Evolutionary conservation across 2,329 filamentous ascomycete species (phyloP).

Genomic region (Coniochaeta sp.): DNA sequence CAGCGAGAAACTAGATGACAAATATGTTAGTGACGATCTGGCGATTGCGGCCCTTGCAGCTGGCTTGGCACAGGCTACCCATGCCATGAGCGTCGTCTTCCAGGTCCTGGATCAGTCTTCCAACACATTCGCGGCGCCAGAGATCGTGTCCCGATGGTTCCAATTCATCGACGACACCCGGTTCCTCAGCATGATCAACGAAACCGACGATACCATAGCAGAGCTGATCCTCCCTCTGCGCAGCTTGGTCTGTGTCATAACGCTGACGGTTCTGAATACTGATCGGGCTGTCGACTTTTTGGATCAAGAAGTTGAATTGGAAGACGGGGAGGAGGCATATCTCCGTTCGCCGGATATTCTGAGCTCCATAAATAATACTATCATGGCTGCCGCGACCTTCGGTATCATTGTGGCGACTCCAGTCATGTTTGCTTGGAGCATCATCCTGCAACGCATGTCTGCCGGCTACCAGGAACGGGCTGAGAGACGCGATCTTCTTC

Average conservation of each 20-base stretch:
- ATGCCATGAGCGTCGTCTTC: slow-evolving; percentile 67
- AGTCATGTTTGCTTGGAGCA: slow-evolving; percentile 72
- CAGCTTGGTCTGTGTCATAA: slow-evolving; percentile 62
- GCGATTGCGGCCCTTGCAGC: slow-evolving; percentile 32
- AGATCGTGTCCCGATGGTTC: slow-evolving; percentile 65
- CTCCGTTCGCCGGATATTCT: slow-evolving; percentile 63
- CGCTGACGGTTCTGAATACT: slow-evolving; percentile 64
- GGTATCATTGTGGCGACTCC: slow-evolving; percentile 60
- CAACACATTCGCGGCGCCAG: slow-evolving; percentile 47
- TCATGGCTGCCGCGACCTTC: slow-evolving; percentile 51
- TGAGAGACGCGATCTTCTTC: slow-evolving; percentile 50
- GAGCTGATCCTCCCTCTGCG: slow-evolving; percentile 59
- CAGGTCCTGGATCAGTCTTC: slow-evolving; percentile 56
- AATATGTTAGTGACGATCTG: not conserved
- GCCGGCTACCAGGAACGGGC: slow-evolving; percentile 54
- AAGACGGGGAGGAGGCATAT: slow-evolving; percentile 47
- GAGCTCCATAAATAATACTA: slow-evolving; percentile 64
- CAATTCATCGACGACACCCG: slow-evolving; percentile 57
- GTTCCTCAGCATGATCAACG: slow-evolving; percentile 59
- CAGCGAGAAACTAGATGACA: not conserved
- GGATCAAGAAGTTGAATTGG: slow-evolving; percentile 39
- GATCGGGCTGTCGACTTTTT: slow-evolving; percentile 49
- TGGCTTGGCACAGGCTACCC: slow-evolving; percentile 59
- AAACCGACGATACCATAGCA: slow-evolving; percentile 31
- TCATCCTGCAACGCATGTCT: slow-evolving; percentile 65